Evolutionary conservation across 371 early-diverging fungal genomes (phyloP), one percentile per base, ranked within the genome.

Genomic region (Racocetra persica): DNA sequence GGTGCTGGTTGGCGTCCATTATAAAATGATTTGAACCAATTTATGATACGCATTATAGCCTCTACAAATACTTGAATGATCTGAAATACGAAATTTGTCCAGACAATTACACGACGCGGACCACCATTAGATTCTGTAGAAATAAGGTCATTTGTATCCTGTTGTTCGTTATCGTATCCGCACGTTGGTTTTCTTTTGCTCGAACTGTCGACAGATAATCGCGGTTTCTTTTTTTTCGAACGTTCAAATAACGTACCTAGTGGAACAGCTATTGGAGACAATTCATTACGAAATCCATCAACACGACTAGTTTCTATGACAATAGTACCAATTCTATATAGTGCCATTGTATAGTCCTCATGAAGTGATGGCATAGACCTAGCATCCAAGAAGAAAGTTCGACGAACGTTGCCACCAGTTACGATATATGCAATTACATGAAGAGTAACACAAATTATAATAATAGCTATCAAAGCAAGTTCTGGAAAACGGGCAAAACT

Each of bases 401-500:
- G 38, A 11, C 79, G 45, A 16, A 78, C 62, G 32, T 78, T 78
- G 2, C 79, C 79, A 32, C 79, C 79, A 11, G 79, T 78, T 66
- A 62, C 67, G 7, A 78, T 14, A 32, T 63, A 63, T n/a, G 79
- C 79, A 49, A 78, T 55, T 22, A 32, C 69, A 67, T 78, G 79
- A n/a, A 78, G 62, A n/a, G 67, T 52, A 52, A 62, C 41, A 67
- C 79, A 78, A 38, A 78, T 78, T 18, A 78, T 24, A 36, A 78
- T 78, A n/a, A 78, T 49, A 11, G 45, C 59, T 49, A 78, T 78
- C 41, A 78, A 51, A 41, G 79, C 79, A 32, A 78, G 54, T 52
- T 78, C 79, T 28, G 79, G 79, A 52, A 78, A 78, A 45, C 79
- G 67, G n/a, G 79, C 79, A 45, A 78, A 49, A 78, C 79, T 78